phyloP scores from a whole-genome alignment of 2,329 filamentous ascomycete genomes.

The Cordyceps sp. region DNA sequence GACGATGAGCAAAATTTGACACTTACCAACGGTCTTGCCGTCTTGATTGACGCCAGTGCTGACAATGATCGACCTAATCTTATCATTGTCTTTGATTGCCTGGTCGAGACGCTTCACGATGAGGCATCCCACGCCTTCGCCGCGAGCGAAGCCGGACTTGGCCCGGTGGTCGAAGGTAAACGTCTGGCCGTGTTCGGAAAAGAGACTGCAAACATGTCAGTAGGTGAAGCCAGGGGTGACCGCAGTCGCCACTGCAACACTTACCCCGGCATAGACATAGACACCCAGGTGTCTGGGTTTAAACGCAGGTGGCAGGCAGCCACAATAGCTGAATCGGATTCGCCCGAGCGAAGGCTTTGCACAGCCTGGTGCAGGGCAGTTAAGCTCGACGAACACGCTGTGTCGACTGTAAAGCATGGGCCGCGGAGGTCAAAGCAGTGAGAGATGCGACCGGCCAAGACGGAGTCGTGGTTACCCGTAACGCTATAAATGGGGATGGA shows the following conservation, averaged over 20 bases:
- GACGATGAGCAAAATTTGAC: background rate
- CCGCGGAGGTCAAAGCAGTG: conserved; percentile 38
- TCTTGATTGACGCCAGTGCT: conserved; percentile 37
- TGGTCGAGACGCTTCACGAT: conserved; percentile 39
- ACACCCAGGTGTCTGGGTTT: conserved; percentile 20
- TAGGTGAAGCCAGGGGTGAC: background rate
- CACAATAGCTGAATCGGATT: conserved; percentile 28
- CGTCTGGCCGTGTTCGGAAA: conserved; percentile 34
- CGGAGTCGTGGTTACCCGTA: conserved; percentile 30
- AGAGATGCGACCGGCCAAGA: conserved; percentile 36
- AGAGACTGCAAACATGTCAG: conserved; percentile 6
- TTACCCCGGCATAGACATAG: conserved; percentile 15
- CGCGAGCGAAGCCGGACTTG: conserved; percentile 37
- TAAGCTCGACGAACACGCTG: conserved; percentile 33
- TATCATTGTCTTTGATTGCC: conserved; percentile 37
- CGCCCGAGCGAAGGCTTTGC: conserved; percentile 28
- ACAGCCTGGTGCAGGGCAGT: conserved; percentile 32
- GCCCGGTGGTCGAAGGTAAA: conserved; percentile 20
- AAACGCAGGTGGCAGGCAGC: conserved; percentile 30
- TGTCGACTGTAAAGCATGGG: conserved; percentile 33
- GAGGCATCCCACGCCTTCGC: conserved; percentile 39
- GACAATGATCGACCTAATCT: conserved; percentile 32
- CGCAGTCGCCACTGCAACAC: background rate
- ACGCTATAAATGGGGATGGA: conserved; percentile 34
- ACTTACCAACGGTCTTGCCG: conserved; percentile 22